phyloP scores from a whole-genome alignment of 139 green algal species.

The Tetradesmus lagerheimii region DNA sequence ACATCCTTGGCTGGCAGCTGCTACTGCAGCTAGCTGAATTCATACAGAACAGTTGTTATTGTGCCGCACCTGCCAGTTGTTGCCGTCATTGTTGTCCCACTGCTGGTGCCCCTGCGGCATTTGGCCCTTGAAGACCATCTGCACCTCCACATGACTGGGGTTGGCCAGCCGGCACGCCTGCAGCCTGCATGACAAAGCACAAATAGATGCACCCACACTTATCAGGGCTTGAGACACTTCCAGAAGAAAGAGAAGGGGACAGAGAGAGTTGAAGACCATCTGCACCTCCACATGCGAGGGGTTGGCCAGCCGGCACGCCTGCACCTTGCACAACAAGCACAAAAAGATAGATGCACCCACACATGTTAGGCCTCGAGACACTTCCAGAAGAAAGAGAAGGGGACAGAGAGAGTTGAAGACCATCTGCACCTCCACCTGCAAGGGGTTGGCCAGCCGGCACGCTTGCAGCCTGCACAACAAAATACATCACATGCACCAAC shows the following conservation, averaged over 20 bases:
- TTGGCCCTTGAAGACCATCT: slow-evolving; percentile 50
- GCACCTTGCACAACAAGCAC: not conserved
- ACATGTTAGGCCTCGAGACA: no score
- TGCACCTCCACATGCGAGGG: slow-evolving; percentile 42
- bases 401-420: no score
- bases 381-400: no score
- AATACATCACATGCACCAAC: not conserved
- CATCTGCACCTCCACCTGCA: slow-evolving; percentile 44
- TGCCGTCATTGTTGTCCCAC: slow-evolving; percentile 63
- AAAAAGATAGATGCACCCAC: not conserved
- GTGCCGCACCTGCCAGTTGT: slow-evolving; percentile 52
- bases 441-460: slow-evolving; percentile 17
- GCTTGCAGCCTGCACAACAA: slow-evolving; percentile 8
- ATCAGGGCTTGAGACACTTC: no score
- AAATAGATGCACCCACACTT: not conserved
- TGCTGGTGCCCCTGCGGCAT: slow-evolving; percentile 16
- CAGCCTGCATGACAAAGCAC: not conserved
- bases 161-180: slow-evolving; percentile 25
- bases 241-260: no score
- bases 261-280: slow-evolving; percentile 54
- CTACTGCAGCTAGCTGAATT: no score
- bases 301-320: slow-evolving; percentile 16
- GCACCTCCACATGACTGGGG: slow-evolving; percentile 35
- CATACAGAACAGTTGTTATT: no score
- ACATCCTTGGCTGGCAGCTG: not conserved